Percentiles rank a stretch among this genome's conserved stretches.
These are phyloP conservation scores for Mallotus nudiflorus DNA, from an alignment of 345 rosid genomes.

Conservation along the genomic window DNA sequence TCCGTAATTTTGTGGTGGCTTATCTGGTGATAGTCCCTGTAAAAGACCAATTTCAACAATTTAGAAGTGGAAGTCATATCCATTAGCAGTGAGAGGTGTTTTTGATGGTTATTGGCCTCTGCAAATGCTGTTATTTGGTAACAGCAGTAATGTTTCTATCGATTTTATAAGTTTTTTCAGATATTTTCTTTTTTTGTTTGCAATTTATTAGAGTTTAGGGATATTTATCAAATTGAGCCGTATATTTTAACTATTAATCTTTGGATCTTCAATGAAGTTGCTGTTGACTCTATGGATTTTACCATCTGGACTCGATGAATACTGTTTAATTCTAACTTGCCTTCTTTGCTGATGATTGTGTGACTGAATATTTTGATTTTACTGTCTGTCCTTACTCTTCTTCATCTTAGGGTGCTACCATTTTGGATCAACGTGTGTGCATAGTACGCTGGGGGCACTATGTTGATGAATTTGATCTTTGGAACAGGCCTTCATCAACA, in stretches of 20 bases:
- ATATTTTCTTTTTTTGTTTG: background rate
- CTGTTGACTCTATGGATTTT: background rate
- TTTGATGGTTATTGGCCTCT: background rate
- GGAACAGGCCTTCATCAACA: slow-evolving; percentile 42
- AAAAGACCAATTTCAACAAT: background rate
- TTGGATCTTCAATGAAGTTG: background rate
- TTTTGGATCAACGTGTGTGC: slow-evolving; percentile 71
- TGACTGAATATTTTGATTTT: background rate
- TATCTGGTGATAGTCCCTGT: no score
- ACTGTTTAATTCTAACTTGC: background rate
- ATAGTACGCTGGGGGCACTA: slow-evolving; percentile 72
- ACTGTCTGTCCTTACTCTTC: background rate
- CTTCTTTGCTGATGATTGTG: background rate
- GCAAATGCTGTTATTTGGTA: background rate
- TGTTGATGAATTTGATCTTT: slow-evolving; percentile 55
- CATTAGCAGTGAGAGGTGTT: background rate
- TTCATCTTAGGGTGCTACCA: slow-evolving; percentile 65
- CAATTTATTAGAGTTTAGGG: background rate
- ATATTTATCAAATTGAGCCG: background rate
- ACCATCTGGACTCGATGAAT: background rate
- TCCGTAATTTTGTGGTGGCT: no score
- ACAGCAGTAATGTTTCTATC: background rate
- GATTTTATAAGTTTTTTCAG: background rate
- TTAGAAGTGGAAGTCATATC: background rate
- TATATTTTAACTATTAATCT: background rate